Evolutionary conservation across 2,329 filamentous ascomycete genomes (phyloP).

Genomic region (Shiraia bambusicola): DNA sequence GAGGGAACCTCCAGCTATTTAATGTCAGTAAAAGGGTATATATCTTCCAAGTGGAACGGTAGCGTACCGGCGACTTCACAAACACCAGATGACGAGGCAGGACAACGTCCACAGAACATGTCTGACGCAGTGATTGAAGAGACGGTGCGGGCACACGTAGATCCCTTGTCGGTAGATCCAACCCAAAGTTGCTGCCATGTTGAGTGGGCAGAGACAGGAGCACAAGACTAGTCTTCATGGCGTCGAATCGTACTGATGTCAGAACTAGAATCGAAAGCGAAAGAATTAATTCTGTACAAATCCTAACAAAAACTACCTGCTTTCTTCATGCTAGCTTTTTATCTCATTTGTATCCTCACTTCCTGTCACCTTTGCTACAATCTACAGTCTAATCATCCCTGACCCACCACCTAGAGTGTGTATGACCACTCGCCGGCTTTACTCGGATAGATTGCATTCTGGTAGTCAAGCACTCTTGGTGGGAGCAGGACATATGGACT

Average conservation of each 20-base stretch:
- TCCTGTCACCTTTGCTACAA: background rate
- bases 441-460: slow-evolving; percentile 25
- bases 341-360: slow-evolving; percentile 2
- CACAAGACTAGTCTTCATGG: slow-evolving; percentile 37
- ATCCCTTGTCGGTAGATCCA: slow-evolving; percentile 34
- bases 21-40: slow-evolving; percentile 10
- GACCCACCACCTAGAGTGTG: too few species aligned
- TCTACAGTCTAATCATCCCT: too few species aligned
- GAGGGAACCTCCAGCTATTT: slow-evolving; percentile 32
- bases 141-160: slow-evolving; percentile 35
- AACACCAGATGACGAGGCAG: slow-evolving; percentile 24
- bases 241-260: slow-evolving; percentile 7
- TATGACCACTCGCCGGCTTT: slow-evolving; percentile 9
- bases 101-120: slow-evolving; percentile 42
- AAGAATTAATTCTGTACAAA: slow-evolving; percentile 5
- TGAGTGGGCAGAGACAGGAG: slow-evolving; percentile 40
- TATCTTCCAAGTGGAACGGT: background rate
- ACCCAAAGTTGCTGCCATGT: slow-evolving; percentile 45
- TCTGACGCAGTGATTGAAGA: slow-evolving; percentile 30
- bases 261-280: slow-evolving; percentile 8
- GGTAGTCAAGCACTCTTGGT: slow-evolving; percentile 23
- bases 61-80: slow-evolving; percentile 40
- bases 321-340: slow-evolving; percentile 13
- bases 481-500: slow-evolving; percentile 8
- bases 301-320: slow-evolving; percentile 1